phyloP scores from a whole-genome alignment of 2,329 filamentous ascomycete species.

The Aspergillus tubingensis region DNA sequence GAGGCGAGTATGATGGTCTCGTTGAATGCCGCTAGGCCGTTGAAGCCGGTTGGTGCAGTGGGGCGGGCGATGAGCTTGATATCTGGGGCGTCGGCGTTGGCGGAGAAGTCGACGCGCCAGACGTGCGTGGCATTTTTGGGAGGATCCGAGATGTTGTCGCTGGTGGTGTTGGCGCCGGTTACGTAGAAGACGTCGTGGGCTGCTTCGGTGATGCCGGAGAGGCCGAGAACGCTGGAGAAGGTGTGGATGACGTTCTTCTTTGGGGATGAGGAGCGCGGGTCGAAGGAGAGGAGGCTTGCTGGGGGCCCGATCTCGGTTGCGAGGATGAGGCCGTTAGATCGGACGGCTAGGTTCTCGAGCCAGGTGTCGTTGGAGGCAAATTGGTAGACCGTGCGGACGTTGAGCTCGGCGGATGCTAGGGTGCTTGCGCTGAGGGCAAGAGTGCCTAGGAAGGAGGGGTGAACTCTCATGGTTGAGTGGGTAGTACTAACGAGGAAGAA shows the following conservation, averaged over 20 bases:
- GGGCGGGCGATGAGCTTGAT: neutral
- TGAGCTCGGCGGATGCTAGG: neutral
- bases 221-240: neutral
- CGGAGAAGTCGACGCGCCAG: conserved; percentile 1
- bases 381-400: neutral
- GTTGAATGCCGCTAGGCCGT: neutral
- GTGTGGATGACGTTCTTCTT: neutral
- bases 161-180: conserved; percentile 1
- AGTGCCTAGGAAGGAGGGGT: neutral
- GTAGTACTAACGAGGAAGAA: neutral
- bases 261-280: neutral
- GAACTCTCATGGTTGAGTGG: neutral
- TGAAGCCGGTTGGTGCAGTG: neutral
- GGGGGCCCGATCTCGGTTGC: conserved; percentile 2
- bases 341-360: neutral
- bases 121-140: neutral
- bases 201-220: neutral
- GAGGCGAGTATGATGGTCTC: neutral
- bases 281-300: neutral
- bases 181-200: conserved; percentile 5
- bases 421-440: neutral
- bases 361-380: conserved; percentile 5
- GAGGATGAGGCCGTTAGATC: neutral
- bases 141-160: neutral
- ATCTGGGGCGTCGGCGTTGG: neutral